Base-by-base conservation (phyloP, 768 basidiomycete species). In the Trametes punicea region DNA sequence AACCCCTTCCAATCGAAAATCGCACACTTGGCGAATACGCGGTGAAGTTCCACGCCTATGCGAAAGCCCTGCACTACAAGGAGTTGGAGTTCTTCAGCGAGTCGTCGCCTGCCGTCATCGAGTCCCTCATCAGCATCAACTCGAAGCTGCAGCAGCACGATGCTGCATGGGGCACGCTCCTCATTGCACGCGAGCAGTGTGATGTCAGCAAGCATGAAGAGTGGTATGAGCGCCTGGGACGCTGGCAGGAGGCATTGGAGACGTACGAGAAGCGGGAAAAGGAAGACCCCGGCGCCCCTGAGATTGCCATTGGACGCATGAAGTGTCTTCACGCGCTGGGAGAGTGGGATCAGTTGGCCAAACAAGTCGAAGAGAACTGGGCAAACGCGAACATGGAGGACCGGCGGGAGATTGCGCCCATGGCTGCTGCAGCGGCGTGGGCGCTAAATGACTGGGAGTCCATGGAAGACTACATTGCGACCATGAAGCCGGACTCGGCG, bases 401-500 rank as follows among this genome's bases (percentile, higher is more conserved):
- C 61, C 85, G 89, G 45, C 81, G 87, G 48, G 88, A 90, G 71
- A 97, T 98, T 61, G 94, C 97, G 0, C 95, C 97, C 0, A 88
- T 99, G 78, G 97, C 96, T 0, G 92, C 97, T 1, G 95, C 96
- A 0, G 96, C 97, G 1, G 92, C 94, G 2, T 99, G 97, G 96
- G 93, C 93, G 2, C 73, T 98, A 54, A 87, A 88, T 61, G 95
- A 98, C 64, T 99, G 97, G 97, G 94, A 98, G 64, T 81, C 87
- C 3, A 99, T 99, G 97, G 97, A 98, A 41, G 87, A 93, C 63
- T 98, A 97, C 69, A 96, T 99, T 52, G 78, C 81, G 4, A 90
- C 88, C 2, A 96, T 99, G 92, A 92, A 90, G 68, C 72, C 78
- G 23, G 96, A 98, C 67, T 94, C 95, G 3, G 84, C 94, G 0